Conservation (phyloP, 192 early-diverging fungal species). For the Coemansia nantahalensis region DNA sequence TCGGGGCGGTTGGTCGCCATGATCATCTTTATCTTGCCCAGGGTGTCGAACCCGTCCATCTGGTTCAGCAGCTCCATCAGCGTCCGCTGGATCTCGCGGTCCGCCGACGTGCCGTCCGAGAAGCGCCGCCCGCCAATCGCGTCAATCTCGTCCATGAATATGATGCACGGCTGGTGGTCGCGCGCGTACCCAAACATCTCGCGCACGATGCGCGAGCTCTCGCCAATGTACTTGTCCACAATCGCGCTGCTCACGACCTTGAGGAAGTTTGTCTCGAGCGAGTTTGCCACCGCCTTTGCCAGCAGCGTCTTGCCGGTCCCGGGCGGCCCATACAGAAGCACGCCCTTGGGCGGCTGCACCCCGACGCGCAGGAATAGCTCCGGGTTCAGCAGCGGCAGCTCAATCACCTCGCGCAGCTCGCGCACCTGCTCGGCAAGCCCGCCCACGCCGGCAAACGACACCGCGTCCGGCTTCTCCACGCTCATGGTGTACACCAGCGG, state of each 20-base stretch:
- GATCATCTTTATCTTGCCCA: slow-evolving; percentile 98
- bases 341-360: slow-evolving; percentile 98
- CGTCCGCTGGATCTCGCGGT: slow-evolving; percentile 99
- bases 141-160: slow-evolving; percentile 99
- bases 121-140: slow-evolving; percentile 98
- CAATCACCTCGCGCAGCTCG: slow-evolving; percentile 98
- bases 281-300: slow-evolving; percentile 95
- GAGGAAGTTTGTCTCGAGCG: slow-evolving; percentile 96
- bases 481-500: slow-evolving; percentile 99
- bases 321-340: slow-evolving; percentile 93
- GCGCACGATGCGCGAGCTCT: slow-evolving; percentile 92
- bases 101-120: slow-evolving; percentile 98
- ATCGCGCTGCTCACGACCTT: slow-evolving; percentile 99
- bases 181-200: slow-evolving; percentile 99
- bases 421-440: slow-evolving; percentile 95
- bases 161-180: slow-evolving; percentile 99
- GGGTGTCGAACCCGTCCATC: slow-evolving; percentile 99
- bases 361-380: slow-evolving; percentile 98
- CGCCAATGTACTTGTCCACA: slow-evolving; percentile 99
- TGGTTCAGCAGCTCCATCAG: slow-evolving; percentile 99
- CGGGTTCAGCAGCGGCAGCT: slow-evolving; percentile 97
- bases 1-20: slow-evolving; percentile 99
- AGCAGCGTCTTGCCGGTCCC: slow-evolving; percentile 98
- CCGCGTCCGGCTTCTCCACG: slow-evolving; percentile 91
- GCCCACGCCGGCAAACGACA: slow-evolving; percentile 97